phyloP scores from a whole-genome alignment of 2,329 filamentous ascomycete genomes.

The Myriangium duriaei region DNA sequence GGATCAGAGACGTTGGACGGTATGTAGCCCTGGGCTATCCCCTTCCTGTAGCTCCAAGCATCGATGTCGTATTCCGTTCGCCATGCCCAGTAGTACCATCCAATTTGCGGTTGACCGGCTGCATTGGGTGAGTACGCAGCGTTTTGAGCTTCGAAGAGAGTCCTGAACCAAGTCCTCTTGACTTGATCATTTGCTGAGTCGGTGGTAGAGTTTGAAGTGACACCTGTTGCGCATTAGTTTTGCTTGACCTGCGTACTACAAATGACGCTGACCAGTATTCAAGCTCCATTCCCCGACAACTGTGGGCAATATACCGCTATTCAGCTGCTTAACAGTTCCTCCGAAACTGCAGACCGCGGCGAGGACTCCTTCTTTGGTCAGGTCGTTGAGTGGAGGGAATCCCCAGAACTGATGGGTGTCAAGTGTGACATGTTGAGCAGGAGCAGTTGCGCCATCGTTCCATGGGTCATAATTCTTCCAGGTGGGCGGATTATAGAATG shows the following conservation, averaged over 20 bases:
- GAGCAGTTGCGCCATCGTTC: constrained; percentile 4
- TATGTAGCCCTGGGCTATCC: constrained; percentile 14
- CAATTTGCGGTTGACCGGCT: constrained; percentile 10
- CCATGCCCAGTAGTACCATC: constrained; percentile 18
- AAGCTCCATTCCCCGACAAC: constrained; percentile 16
- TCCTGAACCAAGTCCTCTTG: constrained; percentile 15
- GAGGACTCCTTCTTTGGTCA: constrained; percentile 13
- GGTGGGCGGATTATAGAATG: constrained; percentile 16
- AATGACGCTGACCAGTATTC: constrained; percentile 8
- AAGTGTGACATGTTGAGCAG: constrained; percentile 11
- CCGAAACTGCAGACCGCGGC: constrained; percentile 14
- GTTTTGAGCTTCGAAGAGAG: constrained; percentile 15
- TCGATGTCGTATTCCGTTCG: constrained; percentile 17
- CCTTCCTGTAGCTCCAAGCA: constrained; percentile 15
- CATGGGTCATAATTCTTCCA: constrained; percentile 16
- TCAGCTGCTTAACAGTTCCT: constrained; percentile 4
- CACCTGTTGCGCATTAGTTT: constrained; percentile 2
- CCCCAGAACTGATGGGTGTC: constrained; percentile 19
- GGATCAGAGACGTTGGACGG: constrained; percentile 13
- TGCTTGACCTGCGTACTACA: neutral
- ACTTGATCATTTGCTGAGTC: constrained; percentile 10
- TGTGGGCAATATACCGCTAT: constrained; percentile 12
- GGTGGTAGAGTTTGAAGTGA: constrained; percentile 11
- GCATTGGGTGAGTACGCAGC: constrained; percentile 13
- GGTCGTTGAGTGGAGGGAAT: constrained; percentile 15